phyloP scores from a whole-genome alignment of 208 protist genomes.

The Trypanosoma cruzi region DNA sequence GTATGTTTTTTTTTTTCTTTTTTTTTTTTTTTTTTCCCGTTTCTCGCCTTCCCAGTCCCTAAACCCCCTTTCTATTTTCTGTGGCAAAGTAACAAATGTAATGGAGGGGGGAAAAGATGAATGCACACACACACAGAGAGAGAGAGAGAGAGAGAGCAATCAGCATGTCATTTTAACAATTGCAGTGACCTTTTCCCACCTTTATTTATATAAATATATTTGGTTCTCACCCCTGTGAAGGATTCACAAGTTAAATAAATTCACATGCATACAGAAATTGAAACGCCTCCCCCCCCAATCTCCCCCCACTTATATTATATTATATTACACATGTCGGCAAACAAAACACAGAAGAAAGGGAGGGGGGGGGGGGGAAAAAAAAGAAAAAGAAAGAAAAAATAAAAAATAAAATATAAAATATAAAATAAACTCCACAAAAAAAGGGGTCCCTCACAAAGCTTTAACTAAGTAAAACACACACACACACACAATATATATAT shows the following conservation, averaged over 20 bases:
- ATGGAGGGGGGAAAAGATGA: conserved; percentile 10
- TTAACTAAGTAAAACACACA: too few species aligned
- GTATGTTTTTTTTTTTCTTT: not conserved
- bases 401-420: too few species aligned
- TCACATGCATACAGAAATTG: too few species aligned
- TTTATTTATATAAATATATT: too few species aligned
- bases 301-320: not conserved
- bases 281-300: too few species aligned
- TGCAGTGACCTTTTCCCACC: not conserved
- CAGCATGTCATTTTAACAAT: not conserved
- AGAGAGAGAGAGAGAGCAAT: not conserved
- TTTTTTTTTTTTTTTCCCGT: not conserved
- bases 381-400: too few species aligned
- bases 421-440: too few species aligned
- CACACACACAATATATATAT: conserved; percentile 2
- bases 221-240: too few species aligned
- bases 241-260: too few species aligned
- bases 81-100: conserved; percentile 16
- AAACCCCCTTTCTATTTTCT: not conserved
- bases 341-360: conserved; percentile 13
- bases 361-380: conserved; percentile 1
- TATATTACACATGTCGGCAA: not conserved
- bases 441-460: too few species aligned
- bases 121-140: not conserved
- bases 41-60: not conserved